phyloP scores from a whole-genome alignment of 2,329 filamentous ascomycete species.

The Cryphonectria naterciae region DNA sequence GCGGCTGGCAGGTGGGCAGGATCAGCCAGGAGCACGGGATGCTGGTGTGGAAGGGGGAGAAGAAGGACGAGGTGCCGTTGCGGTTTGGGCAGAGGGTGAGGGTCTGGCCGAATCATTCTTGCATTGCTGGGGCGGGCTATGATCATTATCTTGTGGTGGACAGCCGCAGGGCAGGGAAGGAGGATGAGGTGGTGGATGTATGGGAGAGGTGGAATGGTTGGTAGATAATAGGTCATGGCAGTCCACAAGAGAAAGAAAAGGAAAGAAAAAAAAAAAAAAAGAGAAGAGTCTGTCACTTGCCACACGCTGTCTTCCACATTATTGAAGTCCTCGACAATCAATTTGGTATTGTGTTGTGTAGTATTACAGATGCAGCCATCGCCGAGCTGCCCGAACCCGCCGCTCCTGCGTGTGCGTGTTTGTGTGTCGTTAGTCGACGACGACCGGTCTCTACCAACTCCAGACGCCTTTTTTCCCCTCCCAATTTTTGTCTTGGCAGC shows the following conservation, averaged over 20 bases:
- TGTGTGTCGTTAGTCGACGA: conserved; percentile 21
- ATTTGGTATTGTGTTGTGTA: conserved; percentile 12
- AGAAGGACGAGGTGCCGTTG: conserved; percentile 53
- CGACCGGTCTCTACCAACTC: conserved; percentile 25
- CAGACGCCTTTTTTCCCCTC: conserved; percentile 25
- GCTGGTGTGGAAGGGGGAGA: conserved; percentile 60
- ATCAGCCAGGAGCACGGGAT: conserved; percentile 82
- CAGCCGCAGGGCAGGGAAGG: conserved; percentile 54
- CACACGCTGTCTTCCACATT: neutral
- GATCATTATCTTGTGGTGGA: conserved; percentile 78
- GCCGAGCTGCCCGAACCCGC: conserved; percentile 13
- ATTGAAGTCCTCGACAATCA: conserved; percentile 9
- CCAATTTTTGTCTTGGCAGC: conserved; percentile 3
- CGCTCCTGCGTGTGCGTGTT: conserved; percentile 6
- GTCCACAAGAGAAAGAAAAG: too few species aligned
- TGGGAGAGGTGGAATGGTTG: conserved; percentile 75
- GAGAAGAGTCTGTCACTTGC: neutral
- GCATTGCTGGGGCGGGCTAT: conserved; percentile 73
- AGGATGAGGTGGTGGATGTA: conserved; percentile 72
- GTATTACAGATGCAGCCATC: conserved; percentile 22
- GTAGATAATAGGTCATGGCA: conserved; percentile 44
- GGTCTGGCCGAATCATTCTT: conserved; percentile 82
- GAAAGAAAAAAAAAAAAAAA: too few species aligned
- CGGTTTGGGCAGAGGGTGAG: conserved; percentile 68
- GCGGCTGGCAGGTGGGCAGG: conserved; percentile 69